Conservation (phyloP, 2,329 filamentous ascomycete genomes). For the Fusarium napiforme region DNA sequence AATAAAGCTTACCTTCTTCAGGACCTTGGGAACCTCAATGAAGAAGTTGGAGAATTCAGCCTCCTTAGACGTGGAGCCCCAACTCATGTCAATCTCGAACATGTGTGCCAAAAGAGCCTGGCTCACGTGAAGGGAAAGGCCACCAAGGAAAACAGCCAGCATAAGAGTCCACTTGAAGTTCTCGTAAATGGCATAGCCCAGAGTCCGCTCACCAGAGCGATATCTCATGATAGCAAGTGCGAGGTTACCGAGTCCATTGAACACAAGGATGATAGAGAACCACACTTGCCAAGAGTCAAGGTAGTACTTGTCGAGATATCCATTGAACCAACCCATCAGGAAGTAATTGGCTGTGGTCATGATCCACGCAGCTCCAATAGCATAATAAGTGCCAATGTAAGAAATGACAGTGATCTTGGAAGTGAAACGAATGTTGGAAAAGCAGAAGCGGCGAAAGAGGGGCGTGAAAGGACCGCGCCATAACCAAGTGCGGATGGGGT, state of each 20-base stretch:
- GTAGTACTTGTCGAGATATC: conserved; percentile 83
- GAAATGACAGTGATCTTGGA: conserved; percentile 81
- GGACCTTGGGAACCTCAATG: conserved; percentile 81
- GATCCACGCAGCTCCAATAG: conserved; percentile 79
- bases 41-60: conserved; percentile 85
- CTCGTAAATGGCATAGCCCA: conserved; percentile 67
- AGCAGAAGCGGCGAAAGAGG: conserved; percentile 79
- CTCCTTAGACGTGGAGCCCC: conserved; percentile 88
- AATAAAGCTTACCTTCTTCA: conserved; percentile 75
- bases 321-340: conserved; percentile 79
- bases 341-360: conserved; percentile 81
- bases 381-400: conserved; percentile 84
- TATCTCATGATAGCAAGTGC: conserved; percentile 79
- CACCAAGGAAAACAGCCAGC: conserved; percentile 84
- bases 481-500: conserved; percentile 79
- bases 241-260: conserved; percentile 79
- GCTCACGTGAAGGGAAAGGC: conserved; percentile 81
- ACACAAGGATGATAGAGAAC: conserved; percentile 83
- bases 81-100: conserved; percentile 86
- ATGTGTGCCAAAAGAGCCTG: conserved; percentile 84
- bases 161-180: conserved; percentile 80
- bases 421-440: conserved; percentile 77
- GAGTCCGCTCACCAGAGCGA: conserved; percentile 70
- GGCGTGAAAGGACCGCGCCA: conserved; percentile 81
- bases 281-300: conserved; percentile 82